Conservation (phyloP, 2,329 filamentous ascomycete species). For the Fusarium napiforme region DNA sequence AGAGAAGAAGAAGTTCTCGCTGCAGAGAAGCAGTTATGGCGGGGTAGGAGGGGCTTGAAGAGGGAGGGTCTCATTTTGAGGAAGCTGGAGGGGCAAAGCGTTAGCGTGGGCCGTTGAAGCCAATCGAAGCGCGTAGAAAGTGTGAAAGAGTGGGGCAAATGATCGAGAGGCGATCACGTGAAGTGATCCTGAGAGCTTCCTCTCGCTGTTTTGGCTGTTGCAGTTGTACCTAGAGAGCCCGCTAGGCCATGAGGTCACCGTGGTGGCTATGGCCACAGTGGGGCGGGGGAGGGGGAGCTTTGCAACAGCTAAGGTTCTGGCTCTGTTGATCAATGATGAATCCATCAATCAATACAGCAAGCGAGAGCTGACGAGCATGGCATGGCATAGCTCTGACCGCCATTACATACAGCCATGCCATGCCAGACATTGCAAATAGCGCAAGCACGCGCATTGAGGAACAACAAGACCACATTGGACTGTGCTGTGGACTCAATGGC, state of each 20-base stretch:
- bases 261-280: slow-evolving; percentile 33
- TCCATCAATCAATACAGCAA: neutral
- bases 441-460: slow-evolving; percentile 13
- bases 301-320: slow-evolving; percentile 24
- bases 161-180: slow-evolving; percentile 47
- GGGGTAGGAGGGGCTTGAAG: slow-evolving; percentile 60
- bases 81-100: slow-evolving; percentile 54
- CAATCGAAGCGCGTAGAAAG: slow-evolving; percentile 39
- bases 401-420: slow-evolving; percentile 11
- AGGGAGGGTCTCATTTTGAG: slow-evolving; percentile 59
- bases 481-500: slow-evolving; percentile 28
- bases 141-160: slow-evolving; percentile 17
- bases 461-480: slow-evolving; percentile 5
- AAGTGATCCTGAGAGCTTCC: slow-evolving; percentile 30
- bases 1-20: slow-evolving; percentile 56
- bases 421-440: neutral
- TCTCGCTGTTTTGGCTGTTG: slow-evolving; percentile 15
- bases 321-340: slow-evolving; percentile 29
- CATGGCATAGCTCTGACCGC: slow-evolving; percentile 28
- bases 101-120: slow-evolving; percentile 49
- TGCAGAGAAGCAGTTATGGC: slow-evolving; percentile 55
- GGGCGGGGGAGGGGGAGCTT: slow-evolving; percentile 30
- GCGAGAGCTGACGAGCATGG: slow-evolving; percentile 13
- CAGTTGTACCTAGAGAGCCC: neutral
- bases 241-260: slow-evolving; percentile 44